A percentile compares a stretch with the other conserved stretches of the same genome.
Conservation (phyloP, 2,329 filamentous ascomycete genomes). For the Trichoderma afroharzianum region DNA sequence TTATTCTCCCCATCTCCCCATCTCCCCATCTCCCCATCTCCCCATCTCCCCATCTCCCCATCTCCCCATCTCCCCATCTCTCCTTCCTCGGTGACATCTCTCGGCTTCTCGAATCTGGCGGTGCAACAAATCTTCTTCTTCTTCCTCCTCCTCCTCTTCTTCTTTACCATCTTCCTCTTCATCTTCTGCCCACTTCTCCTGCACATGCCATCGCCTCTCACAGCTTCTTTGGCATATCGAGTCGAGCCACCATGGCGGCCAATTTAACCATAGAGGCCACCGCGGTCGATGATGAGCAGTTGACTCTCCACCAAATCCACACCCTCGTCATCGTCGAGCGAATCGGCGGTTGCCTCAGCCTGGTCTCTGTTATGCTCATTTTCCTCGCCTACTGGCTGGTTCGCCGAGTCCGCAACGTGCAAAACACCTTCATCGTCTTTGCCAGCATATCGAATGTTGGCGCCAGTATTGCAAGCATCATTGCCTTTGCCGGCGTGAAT, state of each 20-base stretch:
- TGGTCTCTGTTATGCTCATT: constrained; percentile 49
- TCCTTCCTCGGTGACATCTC: neutral
- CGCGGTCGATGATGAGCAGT: constrained; percentile 24
- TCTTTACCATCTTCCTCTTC: neutral
- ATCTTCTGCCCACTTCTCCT: neutral
- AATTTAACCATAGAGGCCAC: neutral
- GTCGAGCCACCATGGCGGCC: neutral
- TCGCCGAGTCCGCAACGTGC: constrained; percentile 53
- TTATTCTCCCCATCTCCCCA: neutral
- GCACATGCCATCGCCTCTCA: neutral
- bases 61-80: neutral
- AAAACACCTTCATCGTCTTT: constrained; percentile 60
- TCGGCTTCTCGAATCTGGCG: neutral
- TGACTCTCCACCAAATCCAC: constrained; percentile 36
- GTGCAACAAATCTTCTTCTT: neutral
- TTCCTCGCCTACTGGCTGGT: constrained; percentile 50
- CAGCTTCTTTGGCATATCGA: neutral
- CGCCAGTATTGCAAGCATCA: constrained; percentile 63
- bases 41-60: neutral
- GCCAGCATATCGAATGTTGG: constrained; percentile 58
- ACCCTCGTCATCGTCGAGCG: constrained; percentile 49
- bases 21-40: neutral
- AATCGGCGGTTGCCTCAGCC: constrained; percentile 50
- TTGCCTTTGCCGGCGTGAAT: constrained; percentile 62
- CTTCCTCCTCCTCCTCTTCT: no score